Evolutionary conservation across 2,329 filamentous ascomycete genomes (phyloP), one percentile per base, ranked within the genome.

Genomic region (Tetracladium maxilliforme): DNA sequence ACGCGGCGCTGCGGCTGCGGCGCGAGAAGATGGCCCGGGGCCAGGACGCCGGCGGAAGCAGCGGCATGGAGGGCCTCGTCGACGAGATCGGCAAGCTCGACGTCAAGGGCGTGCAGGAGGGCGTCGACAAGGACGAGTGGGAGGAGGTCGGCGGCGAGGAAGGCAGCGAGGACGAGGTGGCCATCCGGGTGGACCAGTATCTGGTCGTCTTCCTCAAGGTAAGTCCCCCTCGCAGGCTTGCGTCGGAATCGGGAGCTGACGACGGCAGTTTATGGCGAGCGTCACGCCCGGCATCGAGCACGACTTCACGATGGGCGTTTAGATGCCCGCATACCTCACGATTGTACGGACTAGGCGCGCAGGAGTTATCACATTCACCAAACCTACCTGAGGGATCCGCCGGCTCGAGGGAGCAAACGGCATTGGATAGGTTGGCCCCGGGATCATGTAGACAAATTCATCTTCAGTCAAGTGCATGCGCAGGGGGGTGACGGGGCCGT

Each of bases 241-340:
- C 18, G 9, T 12, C 16, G 11, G 19, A 4, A 20, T 3, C 7
- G 6, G 10, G 5, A 13, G 18, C 6, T n/a, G n/a, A n/a, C 5
- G 27, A 16, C 27, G 62, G 60, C 76, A 68, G 64, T 82, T 82
- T 50, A 81, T 82, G 59, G 74, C 77, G 17, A 90, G 77, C 41
- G 90, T 98, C 22, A 95, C 87, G 10, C 90, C 90, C 6, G 86
- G 86, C 23, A 95, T 98, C 50, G 87, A 95, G 54, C 83, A 94
- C 50, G 87, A 95, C 48, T 94, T 92, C 49, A 95, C 87, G 1
- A 94, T 94, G 84, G 81, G 83, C 6, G 75, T 93, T 19, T 93
- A 61, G 61, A 27, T 8, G n/a, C n/a, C n/a, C n/a, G n/a, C n/a
- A n/a, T n/a, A n/a, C n/a, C n/a, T n/a, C n/a, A n/a, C n/a, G 14